Evolutionary conservation across 768 basidiomycete genomes (phyloP), one percentile per base, ranked within the genome.

Genomic region (Phallus indusiatus): DNA sequence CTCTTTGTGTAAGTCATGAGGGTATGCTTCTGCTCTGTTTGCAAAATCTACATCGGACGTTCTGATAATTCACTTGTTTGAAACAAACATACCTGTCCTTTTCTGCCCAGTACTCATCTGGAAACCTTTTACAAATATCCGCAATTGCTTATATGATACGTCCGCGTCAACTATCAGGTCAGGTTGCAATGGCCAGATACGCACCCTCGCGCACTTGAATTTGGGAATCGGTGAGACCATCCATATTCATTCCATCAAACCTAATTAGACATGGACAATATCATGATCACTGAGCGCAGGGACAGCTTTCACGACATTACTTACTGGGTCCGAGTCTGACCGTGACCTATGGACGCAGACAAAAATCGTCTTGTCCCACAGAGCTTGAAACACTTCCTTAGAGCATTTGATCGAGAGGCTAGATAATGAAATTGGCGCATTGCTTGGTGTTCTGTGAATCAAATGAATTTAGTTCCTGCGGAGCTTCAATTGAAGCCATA

Each of bases 21-120:
- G 54, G 47, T 63, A 63, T 14, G 17, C 35, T 12, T 42, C 55
- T 11, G 56, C 59, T 54, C 63, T 61, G 14, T 7, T 17, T n/a
- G 34, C 2, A 2, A 7, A 3, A 2, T 28, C 28, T 17, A 33
- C 22, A 42, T 50, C 12, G 37, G 18, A 48, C 12, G 5, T 14
- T 50, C 6, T 34, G 22, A 3, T 10, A 24, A 7, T n/a, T n/a
- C n/a, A n/a, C n/a, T n/a, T n/a, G 34, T 34, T 35, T n/a, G 10
- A 34, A 47, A 33, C 16, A 50, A 21, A 47, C 42, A 20, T 33
- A 63, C 63, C 12, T 21, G 17, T 63, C 63, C 24, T 63, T 63
- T 36, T 63, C 61, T 10, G 53, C 47, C 63, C 63, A 63, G 28
- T 61, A 63, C 7, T 63, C 60, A 24, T 63, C 63, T 34, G 60